These are phyloP conservation scores for Tricholomella constricta DNA, from an alignment of 768 basidiomycete genomes.

Conservation along the genomic window DNA sequence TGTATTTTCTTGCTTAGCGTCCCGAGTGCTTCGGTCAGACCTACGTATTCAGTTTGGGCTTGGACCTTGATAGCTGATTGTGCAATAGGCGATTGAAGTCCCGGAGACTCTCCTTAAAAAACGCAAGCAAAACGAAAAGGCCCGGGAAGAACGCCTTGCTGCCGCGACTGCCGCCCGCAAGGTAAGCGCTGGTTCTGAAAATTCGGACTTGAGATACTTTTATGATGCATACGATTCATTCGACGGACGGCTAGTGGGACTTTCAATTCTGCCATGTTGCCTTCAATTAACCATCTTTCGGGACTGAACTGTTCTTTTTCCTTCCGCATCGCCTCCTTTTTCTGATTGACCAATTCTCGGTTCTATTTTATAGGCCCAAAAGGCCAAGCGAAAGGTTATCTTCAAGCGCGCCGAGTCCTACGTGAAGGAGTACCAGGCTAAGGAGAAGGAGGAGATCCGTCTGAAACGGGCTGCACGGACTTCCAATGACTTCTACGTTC, in stretches of 20 bases:
- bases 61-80: conserved; percentile 20
- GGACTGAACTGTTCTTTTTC: conserved; percentile 58
- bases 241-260: conserved; percentile 76
- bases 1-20: conserved; percentile 35
- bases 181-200: conserved; percentile 51
- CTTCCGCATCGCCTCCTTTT: background rate
- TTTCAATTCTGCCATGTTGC: conserved; percentile 62
- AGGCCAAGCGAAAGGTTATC: conserved; percentile 93
- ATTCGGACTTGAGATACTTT: conserved; percentile 16
- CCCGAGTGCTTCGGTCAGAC: conserved; percentile 60
- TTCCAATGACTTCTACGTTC: conserved; percentile 96
- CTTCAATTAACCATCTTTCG: conserved; percentile 94
- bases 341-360: background rate
- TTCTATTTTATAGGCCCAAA: conserved; percentile 59
- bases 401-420: conserved; percentile 99
- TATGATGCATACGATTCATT: conserved; percentile 86
- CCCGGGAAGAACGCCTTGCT: conserved; percentile 87
- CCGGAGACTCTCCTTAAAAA: conserved; percentile 99
- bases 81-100: conserved; percentile 82
- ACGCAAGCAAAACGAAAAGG: conserved; percentile 97
- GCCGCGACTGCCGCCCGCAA: conserved; percentile 86
- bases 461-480: conserved; percentile 90
- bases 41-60: conserved; percentile 11
- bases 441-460: conserved; percentile 96
- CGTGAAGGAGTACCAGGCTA: conserved; percentile 92